phyloP scores from a whole-genome alignment of 2,329 filamentous ascomycete genomes.

The Penicillium sp. region DNA sequence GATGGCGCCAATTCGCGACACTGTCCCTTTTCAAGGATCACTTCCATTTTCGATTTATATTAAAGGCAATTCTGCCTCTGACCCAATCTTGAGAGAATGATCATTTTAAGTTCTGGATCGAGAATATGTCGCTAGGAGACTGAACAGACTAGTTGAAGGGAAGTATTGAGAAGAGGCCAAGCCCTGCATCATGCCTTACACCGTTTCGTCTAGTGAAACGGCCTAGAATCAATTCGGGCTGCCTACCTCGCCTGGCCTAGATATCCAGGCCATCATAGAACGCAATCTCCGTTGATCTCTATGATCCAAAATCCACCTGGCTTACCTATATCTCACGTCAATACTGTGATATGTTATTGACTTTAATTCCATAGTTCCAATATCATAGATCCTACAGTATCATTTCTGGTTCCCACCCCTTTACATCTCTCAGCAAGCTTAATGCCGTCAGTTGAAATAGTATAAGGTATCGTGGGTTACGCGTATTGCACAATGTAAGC shows the following conservation, averaged over 20 bases:
- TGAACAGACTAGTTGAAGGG: not conserved
- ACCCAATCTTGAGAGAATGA: not conserved
- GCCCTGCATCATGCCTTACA: not conserved
- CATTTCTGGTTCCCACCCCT: not conserved
- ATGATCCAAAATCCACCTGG: not conserved
- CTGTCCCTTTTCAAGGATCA: too few species aligned
- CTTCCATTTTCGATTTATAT: not conserved
- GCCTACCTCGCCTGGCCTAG: not conserved
- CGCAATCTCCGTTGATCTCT: not conserved
- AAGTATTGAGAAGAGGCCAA: not conserved
- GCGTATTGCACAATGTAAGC: too few species aligned
- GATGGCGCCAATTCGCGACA: not conserved
- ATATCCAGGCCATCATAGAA: not conserved
- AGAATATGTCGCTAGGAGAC: not conserved
- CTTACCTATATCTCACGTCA: not conserved
- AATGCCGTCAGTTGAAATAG: not conserved
- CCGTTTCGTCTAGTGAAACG: not conserved
- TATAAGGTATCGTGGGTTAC: too few species aligned
- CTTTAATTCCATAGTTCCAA: not conserved
- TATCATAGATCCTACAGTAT: not conserved
- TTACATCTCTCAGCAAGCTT: not conserved
- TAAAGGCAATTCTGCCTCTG: fast-evolving
- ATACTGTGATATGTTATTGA: not conserved
- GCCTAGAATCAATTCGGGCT: not conserved
- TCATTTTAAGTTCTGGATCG: too few species aligned